These are phyloP conservation scores for Fraxinus paxiana DNA, from an alignment of 305 asterid species.

Conservation along the genomic window DNA sequence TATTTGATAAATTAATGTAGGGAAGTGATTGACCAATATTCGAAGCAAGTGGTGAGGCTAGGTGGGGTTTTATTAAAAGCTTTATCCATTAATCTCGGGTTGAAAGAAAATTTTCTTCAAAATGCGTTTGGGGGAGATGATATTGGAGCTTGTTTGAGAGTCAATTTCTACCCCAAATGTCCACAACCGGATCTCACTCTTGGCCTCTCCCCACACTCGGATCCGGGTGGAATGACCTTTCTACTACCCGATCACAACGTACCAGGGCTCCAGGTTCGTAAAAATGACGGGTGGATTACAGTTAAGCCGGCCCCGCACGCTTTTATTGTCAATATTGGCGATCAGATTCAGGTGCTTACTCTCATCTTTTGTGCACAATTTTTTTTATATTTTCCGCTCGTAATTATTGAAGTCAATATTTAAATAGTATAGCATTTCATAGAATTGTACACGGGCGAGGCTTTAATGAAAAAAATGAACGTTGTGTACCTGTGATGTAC, in stretches of 20 bases:
- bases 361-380: background rate
- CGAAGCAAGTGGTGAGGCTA: conserved; percentile 55
- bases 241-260: conserved; percentile 66
- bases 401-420: background rate
- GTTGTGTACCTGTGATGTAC: too few relatives aligned
- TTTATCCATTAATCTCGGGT: conserved; percentile 55
- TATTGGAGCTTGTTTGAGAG: conserved; percentile 77
- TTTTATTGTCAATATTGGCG: conserved; percentile 74
- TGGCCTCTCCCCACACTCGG: conserved; percentile 84
- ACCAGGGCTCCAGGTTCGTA: conserved; percentile 77
- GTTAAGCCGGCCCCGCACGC: conserved; percentile 75
- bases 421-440: too few relatives aligned
- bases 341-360: conserved; percentile 70
- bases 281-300: conserved; percentile 50
- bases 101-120: conserved; percentile 44
- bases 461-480: background rate
- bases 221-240: conserved; percentile 84
- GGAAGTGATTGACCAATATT: conserved; percentile 60
- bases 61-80: conserved; percentile 56
- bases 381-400: background rate
- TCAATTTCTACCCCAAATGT: conserved; percentile 78
- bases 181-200: conserved; percentile 78
- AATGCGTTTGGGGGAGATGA: conserved; percentile 68
- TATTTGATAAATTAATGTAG: conserved; percentile 26
- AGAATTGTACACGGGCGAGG: background rate